Base-by-base conservation (phyloP, 2,329 filamentous ascomycete genomes). In the Fusarium euwallaceae region DNA sequence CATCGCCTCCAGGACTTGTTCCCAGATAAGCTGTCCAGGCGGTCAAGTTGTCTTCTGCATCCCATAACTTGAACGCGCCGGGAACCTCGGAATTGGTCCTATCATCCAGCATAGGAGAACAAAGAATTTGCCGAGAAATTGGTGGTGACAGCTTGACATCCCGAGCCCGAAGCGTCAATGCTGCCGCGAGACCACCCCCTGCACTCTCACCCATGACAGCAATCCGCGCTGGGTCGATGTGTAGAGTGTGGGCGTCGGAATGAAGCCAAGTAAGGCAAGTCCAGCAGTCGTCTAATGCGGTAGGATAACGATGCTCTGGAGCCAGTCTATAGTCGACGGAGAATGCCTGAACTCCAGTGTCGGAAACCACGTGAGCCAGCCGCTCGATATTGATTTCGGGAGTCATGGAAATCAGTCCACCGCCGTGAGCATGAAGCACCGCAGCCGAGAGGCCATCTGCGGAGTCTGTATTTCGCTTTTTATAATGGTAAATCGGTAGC, bases 201-300 rank as follows among this genome's bases (percentile, higher is more conserved):
- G 69, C 69, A 34, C 69, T 72, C 24, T 72, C 69, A n/a, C 69
- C 69, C 62, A 72, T 66, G n/a, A 72, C 48, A n/a, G 66, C 66
- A 32, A 72, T 64, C 2, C 69, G 62, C 20, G 20, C 36, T 0
- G 43, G 56, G 16, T 72, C 60, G 5, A 72, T 12, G 4, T 12
- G 7, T 14, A 69, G 24, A 6, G 22, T 16, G n/a, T 16, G 17
- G 4, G 64, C 9, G 17, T 56, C 34, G 12, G 41, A 39, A 6
- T 22, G 29, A 4, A 72, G 36, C 62, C 64, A 70, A 7, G 37
- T 2, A 2, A 72, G 22, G 1, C 34, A 36, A 10, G 61, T 39
- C 34, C 62, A 68, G 37, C 64, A 71, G 34, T 73, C 71, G 2
- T 73, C 24, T 1, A 68, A 22, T 1, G 71, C 45, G 0, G 24